Conservation (phyloP, 805 yeast species). For the Diddensiella caesifluorescens region DNA sequence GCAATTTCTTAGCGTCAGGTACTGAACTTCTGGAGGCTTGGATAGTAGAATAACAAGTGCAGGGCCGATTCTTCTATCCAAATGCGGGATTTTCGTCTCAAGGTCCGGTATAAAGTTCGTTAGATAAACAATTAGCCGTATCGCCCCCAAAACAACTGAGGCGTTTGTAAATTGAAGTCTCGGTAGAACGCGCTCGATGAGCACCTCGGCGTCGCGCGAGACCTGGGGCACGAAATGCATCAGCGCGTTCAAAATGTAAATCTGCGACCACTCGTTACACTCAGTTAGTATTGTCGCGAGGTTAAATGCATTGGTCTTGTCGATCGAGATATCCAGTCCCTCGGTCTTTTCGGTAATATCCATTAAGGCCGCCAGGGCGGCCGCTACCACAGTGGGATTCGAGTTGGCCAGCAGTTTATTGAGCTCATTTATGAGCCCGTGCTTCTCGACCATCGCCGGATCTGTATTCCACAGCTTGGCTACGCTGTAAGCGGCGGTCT, state of each 20-base stretch:
- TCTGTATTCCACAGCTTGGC: constrained; percentile 60
- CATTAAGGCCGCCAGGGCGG: constrained; percentile 63
- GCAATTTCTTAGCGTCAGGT: constrained; percentile 73
- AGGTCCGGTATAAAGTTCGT: constrained; percentile 63
- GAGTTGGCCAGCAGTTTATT: constrained; percentile 52
- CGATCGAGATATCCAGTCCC: constrained; percentile 49
- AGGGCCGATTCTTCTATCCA: constrained; percentile 57
- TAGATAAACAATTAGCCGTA: constrained; percentile 65
- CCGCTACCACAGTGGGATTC: constrained; percentile 57
- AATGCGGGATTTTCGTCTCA: constrained; percentile 48
- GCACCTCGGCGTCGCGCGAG: constrained; percentile 54
- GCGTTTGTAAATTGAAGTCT: constrained; percentile 75
- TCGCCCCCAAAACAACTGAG: constrained; percentile 71
- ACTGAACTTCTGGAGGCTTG: constrained; percentile 79
- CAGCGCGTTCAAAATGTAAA: constrained; percentile 58
- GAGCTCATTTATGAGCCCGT: constrained; percentile 43
- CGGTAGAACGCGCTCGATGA: constrained; percentile 64
- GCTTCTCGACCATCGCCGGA: constrained; percentile 40
- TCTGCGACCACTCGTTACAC: constrained; percentile 66
- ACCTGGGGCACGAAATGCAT: constrained; percentile 66
- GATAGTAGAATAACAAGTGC: constrained; percentile 64
- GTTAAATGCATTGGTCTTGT: constrained; percentile 41
- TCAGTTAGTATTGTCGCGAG: constrained; percentile 38
- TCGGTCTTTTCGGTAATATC: constrained; percentile 56
- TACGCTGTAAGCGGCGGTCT: constrained; percentile 63